Evolutionary conservation across 495 filamentous ascomycete species (phyloP).

Genomic region (Saxophila tyrrhenica): DNA sequence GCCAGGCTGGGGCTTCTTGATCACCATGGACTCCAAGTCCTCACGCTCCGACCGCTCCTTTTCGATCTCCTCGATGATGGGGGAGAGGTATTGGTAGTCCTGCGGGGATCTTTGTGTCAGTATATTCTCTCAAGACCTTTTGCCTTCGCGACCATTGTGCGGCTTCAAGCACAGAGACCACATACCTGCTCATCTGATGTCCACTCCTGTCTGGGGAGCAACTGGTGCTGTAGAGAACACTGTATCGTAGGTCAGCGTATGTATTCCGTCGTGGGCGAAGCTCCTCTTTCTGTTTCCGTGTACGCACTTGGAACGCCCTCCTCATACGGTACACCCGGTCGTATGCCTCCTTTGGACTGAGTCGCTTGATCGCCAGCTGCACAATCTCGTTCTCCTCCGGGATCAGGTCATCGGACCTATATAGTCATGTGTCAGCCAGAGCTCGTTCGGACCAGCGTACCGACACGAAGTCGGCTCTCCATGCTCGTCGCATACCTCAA

Average conservation of each 20-base stretch:
- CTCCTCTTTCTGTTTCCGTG: constrained; percentile 15
- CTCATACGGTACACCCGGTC: constrained; percentile 95
- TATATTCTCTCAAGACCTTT: too few species aligned
- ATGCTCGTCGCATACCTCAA: constrained; percentile 53
- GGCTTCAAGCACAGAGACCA: too few species aligned
- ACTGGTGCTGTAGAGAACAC: constrained; percentile 74
- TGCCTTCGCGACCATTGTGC: too few species aligned
- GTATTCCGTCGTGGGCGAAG: too few species aligned
- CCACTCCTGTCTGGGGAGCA: constrained; percentile 73
- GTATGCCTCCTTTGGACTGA: constrained; percentile 80
- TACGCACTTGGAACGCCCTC: constrained; percentile 76
- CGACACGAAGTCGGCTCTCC: not conserved
- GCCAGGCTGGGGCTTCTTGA: constrained; percentile 31
- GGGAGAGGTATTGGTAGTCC: constrained; percentile 68
- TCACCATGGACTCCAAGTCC: constrained; percentile 69
- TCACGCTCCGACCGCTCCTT: constrained; percentile 68
- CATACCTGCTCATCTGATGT: constrained; percentile 63
- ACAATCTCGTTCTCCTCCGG: constrained; percentile 79
- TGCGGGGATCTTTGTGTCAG: constrained; percentile 29
- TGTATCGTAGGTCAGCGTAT: constrained; percentile 31
- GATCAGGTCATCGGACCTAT: constrained; percentile 85
- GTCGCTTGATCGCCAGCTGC: constrained; percentile 76
- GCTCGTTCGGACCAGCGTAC: not conserved
- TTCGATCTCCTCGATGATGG: constrained; percentile 73
- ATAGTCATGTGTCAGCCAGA: constrained; percentile 16